Conservation (phyloP, 257 asterid species). For the Fraxinus excelsior region DNA sequence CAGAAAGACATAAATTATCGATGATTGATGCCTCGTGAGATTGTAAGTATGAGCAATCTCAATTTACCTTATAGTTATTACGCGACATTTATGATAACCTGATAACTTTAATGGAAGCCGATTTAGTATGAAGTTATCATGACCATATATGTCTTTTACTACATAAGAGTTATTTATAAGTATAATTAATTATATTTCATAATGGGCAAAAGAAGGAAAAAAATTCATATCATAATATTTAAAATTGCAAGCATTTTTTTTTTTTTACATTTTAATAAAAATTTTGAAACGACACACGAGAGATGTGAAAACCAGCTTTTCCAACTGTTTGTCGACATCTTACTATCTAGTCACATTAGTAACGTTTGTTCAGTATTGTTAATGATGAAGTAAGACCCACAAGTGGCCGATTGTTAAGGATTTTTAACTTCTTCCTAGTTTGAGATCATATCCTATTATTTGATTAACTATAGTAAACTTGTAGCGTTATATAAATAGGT, state of each 20-base stretch:
- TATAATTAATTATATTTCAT: not conserved
- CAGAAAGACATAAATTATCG: not conserved
- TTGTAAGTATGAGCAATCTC: not conserved
- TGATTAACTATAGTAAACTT: not conserved
- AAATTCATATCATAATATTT: not conserved
- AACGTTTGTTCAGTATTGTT: not conserved
- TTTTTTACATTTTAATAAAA: no score
- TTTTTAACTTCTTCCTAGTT: not conserved
- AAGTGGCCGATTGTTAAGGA: no score
- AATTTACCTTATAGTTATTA: not conserved
- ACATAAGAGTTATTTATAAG: not conserved
- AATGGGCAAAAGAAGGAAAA: not conserved
- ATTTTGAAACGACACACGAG: no score
- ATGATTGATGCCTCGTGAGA: not conserved
- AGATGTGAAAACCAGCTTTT: not conserved
- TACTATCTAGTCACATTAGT: not conserved
- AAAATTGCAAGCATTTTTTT: not conserved
- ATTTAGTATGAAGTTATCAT: not conserved
- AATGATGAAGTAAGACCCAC: not conserved
- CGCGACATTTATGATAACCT: no score
- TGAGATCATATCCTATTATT: not conserved
- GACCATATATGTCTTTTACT: not conserved
- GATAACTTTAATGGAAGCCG: not conserved
- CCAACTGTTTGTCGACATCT: slow-evolving; percentile 8
- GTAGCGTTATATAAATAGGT: no score